These are phyloP conservation scores for Clarkia xantiana DNA, from an alignment of 345 rosid species.

Conservation along the genomic window DNA sequence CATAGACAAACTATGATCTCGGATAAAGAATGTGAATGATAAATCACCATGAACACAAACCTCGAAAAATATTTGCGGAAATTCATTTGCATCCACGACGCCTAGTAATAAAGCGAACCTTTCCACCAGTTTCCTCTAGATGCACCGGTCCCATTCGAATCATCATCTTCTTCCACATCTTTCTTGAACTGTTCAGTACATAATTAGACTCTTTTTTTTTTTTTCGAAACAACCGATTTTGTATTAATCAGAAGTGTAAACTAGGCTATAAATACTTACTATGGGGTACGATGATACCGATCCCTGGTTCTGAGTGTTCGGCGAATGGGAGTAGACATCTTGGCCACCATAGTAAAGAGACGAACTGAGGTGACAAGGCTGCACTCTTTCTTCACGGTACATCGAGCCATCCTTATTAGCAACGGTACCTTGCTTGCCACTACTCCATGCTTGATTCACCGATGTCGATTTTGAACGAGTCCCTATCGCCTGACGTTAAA, in stretches of 20 bases:
- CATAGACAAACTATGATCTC: no score
- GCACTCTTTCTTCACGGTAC: slow-evolving; percentile 33
- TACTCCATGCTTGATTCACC: slow-evolving; percentile 30
- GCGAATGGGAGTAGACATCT: slow-evolving; percentile 39
- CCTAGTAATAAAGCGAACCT: slow-evolving; percentile 85
- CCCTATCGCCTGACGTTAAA: slow-evolving; percentile 35
- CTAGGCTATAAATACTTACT: slow-evolving; percentile 22
- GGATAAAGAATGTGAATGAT: no score
- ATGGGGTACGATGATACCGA: slow-evolving; percentile 16
- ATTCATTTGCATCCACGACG: slow-evolving; percentile 5
- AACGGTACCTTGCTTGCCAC: slow-evolving; percentile 19
- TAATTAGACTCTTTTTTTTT: no score
- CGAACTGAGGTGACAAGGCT: slow-evolving; percentile 71
- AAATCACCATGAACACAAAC: no score
- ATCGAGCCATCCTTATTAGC: slow-evolving; percentile 19
- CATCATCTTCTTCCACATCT: slow-evolving; percentile 46
- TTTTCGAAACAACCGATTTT: no score
- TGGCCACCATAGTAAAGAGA: slow-evolving; percentile 83
- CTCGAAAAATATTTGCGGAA: no score
- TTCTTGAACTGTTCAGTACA: slow-evolving; percentile 29
- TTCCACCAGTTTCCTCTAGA: slow-evolving; percentile 97
- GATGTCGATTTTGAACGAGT: slow-evolving; percentile 23
- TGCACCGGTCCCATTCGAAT: slow-evolving; percentile 40
- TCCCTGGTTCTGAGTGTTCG: slow-evolving; percentile 19
- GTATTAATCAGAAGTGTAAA: no score